Evolutionary conservation across 345 rosid genomes (phyloP).

Genomic region (Noccaea bulbosa): DNA sequence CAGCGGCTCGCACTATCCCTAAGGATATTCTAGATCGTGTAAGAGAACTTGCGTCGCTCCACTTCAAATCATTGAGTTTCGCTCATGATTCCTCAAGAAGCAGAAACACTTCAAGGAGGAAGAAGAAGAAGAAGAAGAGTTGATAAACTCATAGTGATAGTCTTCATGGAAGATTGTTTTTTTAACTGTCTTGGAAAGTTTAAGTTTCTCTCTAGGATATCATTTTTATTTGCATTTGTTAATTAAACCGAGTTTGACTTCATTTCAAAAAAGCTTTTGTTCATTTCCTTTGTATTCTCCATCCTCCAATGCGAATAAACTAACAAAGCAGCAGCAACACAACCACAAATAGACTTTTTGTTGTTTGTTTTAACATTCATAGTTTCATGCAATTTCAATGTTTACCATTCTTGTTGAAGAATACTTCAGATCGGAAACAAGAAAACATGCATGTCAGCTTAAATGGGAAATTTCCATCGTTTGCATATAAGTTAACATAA

Average conservation of each 20-base stretch:
- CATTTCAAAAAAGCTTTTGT: slow-evolving; percentile 5
- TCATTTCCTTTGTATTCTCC: not conserved
- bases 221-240: slow-evolving; percentile 9
- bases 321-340: not conserved
- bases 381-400: not conserved
- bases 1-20: slow-evolving; percentile 54
- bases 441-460: not conserved
- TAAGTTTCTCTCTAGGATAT: not conserved
- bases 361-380: slow-evolving; percentile 1
- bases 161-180: not conserved
- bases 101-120: slow-evolving; percentile 37
- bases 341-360: not conserved
- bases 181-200: slow-evolving; percentile 12
- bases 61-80: slow-evolving; percentile 32
- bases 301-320: not conserved
- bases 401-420: not conserved
- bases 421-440: not conserved
- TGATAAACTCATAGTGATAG: slow-evolving; percentile 7
- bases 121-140: slow-evolving; percentile 24
- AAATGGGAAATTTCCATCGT: not conserved
- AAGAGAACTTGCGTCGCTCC: slow-evolving; percentile 68
- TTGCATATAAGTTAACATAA: not conserved
- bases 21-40: slow-evolving; percentile 59
- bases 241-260: slow-evolving; percentile 18
- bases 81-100: slow-evolving; percentile 43